Evolutionary conservation across 345 rosid genomes (phyloP).

Genomic region (Linum tenue): DNA sequence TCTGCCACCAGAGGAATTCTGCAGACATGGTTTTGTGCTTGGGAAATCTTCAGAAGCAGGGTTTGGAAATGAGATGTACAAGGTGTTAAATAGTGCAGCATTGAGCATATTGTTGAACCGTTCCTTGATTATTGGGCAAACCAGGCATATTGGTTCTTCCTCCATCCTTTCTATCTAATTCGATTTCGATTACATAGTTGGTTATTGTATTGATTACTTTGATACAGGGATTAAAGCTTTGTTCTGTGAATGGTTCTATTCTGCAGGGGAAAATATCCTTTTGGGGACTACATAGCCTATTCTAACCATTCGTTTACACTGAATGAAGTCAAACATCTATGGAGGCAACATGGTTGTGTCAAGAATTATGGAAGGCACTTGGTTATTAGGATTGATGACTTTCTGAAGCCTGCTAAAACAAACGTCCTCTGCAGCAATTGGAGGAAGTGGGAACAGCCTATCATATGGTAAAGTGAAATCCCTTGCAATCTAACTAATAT

Average conservation of each 20-base stretch:
- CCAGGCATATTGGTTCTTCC: conserved; percentile 99
- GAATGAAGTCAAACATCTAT: conserved; percentile 80
- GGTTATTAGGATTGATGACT: conserved; percentile 84
- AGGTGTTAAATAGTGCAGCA: conserved; percentile 85
- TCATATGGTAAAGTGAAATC: conserved; percentile 58
- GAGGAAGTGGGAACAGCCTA: conserved; percentile 80
- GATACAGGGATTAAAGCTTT: background rate
- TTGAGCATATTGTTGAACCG: conserved; percentile 84
- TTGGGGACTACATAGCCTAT: conserved; percentile 81
- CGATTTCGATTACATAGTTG: background rate
- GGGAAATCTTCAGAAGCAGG: conserved; percentile 98
- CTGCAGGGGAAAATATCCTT: conserved; percentile 82
- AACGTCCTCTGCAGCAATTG: conserved; percentile 83
- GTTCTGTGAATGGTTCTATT: conserved; percentile 6
- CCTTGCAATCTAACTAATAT: background rate
- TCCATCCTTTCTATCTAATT: conserved; percentile 56
- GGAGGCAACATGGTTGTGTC: conserved; percentile 70
- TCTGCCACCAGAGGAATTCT: conserved; percentile 72
- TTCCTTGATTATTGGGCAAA: conserved; percentile 94
- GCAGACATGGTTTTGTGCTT: conserved; percentile 71
- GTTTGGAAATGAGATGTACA: conserved; percentile 95
- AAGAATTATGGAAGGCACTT: conserved; percentile 54
- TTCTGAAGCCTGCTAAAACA: conserved; percentile 70
- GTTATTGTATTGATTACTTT: background rate
- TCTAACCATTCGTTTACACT: conserved; percentile 60